phyloP scores from a whole-genome alignment of 495 filamentous ascomycete genomes.

The Aspergillus funiculosus region DNA sequence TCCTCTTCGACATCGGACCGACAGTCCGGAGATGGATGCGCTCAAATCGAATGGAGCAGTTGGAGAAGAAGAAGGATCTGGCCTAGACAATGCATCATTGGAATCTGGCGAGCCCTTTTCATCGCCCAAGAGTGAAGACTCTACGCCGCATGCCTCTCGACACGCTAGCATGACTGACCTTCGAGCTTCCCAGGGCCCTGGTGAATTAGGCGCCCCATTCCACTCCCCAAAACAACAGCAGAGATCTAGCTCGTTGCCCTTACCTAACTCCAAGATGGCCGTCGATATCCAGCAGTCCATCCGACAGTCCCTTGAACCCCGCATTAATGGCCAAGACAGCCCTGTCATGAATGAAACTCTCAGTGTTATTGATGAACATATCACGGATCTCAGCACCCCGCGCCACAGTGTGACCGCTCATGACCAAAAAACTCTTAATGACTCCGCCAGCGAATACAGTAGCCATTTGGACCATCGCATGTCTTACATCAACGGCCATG shows the following conservation, averaged over 20 bases:
- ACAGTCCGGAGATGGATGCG: conserved; percentile 2
- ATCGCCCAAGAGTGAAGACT: conserved; percentile 33
- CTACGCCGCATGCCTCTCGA: conserved; percentile 45
- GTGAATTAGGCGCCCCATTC: conserved; percentile 17
- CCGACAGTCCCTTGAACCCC: conserved; percentile 39
- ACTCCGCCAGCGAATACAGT: conserved; percentile 88
- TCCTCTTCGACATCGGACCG: conserved; percentile 5
- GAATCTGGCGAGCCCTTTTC: conserved; percentile 8
- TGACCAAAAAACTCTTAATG: conserved; percentile 57
- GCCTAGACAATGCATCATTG: not conserved
- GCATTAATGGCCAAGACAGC: conserved; percentile 51
- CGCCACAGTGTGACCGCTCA: conserved; percentile 49
- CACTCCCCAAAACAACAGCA: conserved; percentile 31
- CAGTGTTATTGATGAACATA: conserved; percentile 97
- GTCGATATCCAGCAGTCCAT: conserved; percentile 45
- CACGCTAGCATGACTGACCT: conserved; percentile 37
- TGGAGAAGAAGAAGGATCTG: not conserved
- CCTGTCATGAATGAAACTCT: conserved; percentile 95
- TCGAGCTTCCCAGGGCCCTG: conserved; percentile 17
- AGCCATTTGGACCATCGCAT: conserved; percentile 67
- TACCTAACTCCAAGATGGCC: conserved; percentile 35
- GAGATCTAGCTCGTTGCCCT: conserved; percentile 39
- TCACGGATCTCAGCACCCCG: conserved; percentile 83
- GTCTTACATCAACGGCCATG: conserved; percentile 85
- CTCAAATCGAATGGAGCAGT: conserved; percentile 2